Evolutionary conservation across 2,329 filamentous ascomycete genomes (phyloP).

Genomic region (Neobulgaria alba): DNA sequence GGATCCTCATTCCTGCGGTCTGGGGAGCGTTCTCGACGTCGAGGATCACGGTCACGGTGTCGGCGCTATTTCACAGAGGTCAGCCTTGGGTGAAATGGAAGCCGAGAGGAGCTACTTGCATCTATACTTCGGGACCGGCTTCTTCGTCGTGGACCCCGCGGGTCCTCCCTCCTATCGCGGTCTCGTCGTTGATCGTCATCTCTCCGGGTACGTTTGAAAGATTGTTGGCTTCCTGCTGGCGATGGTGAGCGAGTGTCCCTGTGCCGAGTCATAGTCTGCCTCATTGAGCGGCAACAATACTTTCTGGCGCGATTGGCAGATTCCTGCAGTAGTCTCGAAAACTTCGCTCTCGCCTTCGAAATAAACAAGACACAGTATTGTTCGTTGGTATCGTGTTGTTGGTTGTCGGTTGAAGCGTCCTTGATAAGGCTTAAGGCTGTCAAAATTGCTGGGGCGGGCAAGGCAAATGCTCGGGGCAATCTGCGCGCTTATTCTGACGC

Average conservation of each 20-base stretch:
- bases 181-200: slow-evolving; percentile 42
- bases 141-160: slow-evolving; percentile 42
- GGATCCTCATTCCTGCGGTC: slow-evolving; percentile 58
- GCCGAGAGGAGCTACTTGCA: slow-evolving; percentile 38
- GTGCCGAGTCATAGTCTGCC: slow-evolving; percentile 48
- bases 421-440: no score
- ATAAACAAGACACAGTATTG: no score
- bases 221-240: slow-evolving; percentile 79
- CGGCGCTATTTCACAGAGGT: slow-evolving; percentile 43
- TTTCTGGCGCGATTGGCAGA: slow-evolving; percentile 29
- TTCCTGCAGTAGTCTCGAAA: slow-evolving; percentile 4
- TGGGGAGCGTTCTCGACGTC: slow-evolving; percentile 62
- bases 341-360: neutral
- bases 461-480: no score
- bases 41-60: slow-evolving; percentile 52
- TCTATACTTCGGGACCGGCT: slow-evolving; percentile 54
- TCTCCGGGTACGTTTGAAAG: slow-evolving; percentile 49
- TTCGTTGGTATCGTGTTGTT: no score
- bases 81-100: slow-evolving; percentile 29
- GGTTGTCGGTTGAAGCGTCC: no score
- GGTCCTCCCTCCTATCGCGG: slow-evolving; percentile 42
- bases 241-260: slow-evolving; percentile 76
- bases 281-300: slow-evolving; percentile 36
- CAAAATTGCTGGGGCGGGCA: no score
- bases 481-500: no score